Conservation (phyloP, 2,329 filamentous ascomycete genomes). For the Bipolaris sorokiniana region DNA sequence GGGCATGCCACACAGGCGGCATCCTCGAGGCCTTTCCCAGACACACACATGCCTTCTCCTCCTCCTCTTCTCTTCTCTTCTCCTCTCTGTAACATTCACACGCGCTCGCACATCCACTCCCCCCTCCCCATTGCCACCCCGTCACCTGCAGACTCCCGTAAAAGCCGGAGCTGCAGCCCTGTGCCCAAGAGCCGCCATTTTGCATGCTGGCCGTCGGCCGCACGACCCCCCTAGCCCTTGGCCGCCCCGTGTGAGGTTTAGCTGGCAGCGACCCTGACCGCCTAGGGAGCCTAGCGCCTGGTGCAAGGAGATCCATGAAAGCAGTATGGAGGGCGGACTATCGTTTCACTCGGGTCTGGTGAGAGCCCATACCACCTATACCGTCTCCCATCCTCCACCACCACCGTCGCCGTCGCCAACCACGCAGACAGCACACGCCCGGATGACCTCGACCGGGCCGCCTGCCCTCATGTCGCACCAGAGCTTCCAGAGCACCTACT, state of each 20-base stretch:
- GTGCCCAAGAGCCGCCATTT: constrained; percentile 3
- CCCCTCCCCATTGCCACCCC: not conserved
- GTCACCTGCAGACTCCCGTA: not conserved
- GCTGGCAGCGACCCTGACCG: constrained; percentile 17
- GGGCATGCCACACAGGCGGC: constrained; percentile 4
- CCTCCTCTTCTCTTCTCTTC: too few relatives aligned
- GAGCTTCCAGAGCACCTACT: constrained; percentile 56
- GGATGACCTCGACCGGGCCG: constrained; percentile 46
- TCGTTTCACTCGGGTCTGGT: constrained; percentile 27
- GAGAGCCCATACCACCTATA: constrained; percentile 28
- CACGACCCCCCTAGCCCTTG: not conserved
- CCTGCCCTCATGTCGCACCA: constrained; percentile 53
- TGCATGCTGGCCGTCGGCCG: constrained; percentile 1
- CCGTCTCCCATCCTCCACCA: constrained; percentile 23
- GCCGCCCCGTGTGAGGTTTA: constrained; percentile 10
- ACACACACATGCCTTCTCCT: not conserved
- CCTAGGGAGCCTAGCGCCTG: constrained; percentile 12
- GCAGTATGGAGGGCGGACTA: constrained; percentile 44
- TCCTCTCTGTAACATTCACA: constrained; percentile 5
- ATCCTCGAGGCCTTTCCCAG: not conserved
- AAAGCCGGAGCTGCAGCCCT: constrained; percentile 4
- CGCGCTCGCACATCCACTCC: not conserved
- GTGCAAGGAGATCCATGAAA: constrained; percentile 37
- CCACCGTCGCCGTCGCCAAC: constrained; percentile 36
- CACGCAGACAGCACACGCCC: constrained; percentile 32